phyloP scores from a whole-genome alignment of 139 green algal genomes.

The Ulvella scutata region DNA sequence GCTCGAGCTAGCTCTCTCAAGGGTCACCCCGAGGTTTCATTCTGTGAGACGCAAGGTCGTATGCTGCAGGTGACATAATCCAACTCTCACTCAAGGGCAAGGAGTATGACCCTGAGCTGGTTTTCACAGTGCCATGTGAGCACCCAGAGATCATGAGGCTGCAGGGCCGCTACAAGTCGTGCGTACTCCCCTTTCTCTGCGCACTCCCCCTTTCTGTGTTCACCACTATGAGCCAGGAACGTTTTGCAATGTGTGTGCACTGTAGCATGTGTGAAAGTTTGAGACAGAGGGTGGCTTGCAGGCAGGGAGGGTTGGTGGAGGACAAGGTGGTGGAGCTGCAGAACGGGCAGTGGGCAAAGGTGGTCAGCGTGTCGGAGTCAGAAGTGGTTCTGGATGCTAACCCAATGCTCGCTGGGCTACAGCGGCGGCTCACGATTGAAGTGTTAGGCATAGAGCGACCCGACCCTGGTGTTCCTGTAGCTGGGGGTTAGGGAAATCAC shows the following conservation, averaged over 20 bases:
- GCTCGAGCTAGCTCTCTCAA: neutral
- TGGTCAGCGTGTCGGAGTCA: slow-evolving; percentile 23
- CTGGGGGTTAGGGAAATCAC: too few species aligned
- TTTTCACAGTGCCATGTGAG: slow-evolving; percentile 61
- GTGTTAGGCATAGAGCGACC: neutral
- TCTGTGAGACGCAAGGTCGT: neutral
- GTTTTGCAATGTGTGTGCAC: neutral
- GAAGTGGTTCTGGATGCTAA: neutral
- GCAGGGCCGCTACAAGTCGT: slow-evolving; percentile 71
- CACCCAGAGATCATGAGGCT: slow-evolving; percentile 67
- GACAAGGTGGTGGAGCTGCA: slow-evolving; percentile 58
- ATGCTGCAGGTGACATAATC: neutral
- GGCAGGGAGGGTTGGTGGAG: slow-evolving; percentile 46
- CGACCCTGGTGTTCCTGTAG: too few species aligned
- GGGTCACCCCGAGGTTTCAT: too few species aligned
- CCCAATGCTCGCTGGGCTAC: neutral
- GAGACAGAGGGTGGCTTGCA: slow-evolving; percentile 16
- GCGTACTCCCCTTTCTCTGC: neutral
- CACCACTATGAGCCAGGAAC: neutral
- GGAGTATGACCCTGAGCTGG: slow-evolving; percentile 57
- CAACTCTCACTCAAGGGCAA: slow-evolving; percentile 23
- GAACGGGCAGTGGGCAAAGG: slow-evolving; percentile 50
- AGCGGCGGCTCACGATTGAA: neutral
- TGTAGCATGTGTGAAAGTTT: neutral
- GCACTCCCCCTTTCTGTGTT: neutral